Evolutionary conservation across 805 yeast species (phyloP).

Genomic region (Hanseniaspora guilliermondii): DNA sequence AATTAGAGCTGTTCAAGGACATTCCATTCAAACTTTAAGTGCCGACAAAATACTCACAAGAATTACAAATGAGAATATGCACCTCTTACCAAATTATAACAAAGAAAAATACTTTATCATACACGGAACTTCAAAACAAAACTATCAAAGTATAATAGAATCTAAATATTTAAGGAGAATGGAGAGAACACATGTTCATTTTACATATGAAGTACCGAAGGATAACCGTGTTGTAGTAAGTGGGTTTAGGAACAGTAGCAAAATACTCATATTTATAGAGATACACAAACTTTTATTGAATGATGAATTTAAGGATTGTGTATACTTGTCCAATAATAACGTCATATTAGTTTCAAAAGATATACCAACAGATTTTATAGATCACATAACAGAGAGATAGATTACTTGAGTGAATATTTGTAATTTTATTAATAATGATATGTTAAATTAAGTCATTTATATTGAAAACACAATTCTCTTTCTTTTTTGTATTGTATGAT

Average conservation of each 20-base stretch:
- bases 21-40: constrained; percentile 42
- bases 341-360: constrained; percentile 62
- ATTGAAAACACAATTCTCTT: too few relatives aligned
- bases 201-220: constrained; percentile 44
- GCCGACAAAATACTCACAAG: constrained; percentile 34
- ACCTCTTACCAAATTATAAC: constrained; percentile 9
- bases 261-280: constrained; percentile 54
- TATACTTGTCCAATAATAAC: constrained; percentile 44
- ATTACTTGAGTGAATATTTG: too few relatives aligned
- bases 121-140: constrained; percentile 63
- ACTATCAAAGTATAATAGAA: constrained; percentile 36
- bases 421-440: too few relatives aligned
- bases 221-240: constrained; percentile 38
- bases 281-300: constrained; percentile 33
- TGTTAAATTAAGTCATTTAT: too few relatives aligned
- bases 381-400: constrained; percentile 17
- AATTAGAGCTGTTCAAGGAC: constrained; percentile 93
- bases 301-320: constrained; percentile 26
- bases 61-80: constrained; percentile 20
- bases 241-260: constrained; percentile 53
- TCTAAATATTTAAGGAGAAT: constrained; percentile 51
- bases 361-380: constrained; percentile 21
- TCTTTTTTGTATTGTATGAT: too few relatives aligned
- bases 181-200: constrained; percentile 76
- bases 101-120: constrained; percentile 31